Conservation (phyloP, 345 rosid genomes). For the Passiflora organensis region DNA sequence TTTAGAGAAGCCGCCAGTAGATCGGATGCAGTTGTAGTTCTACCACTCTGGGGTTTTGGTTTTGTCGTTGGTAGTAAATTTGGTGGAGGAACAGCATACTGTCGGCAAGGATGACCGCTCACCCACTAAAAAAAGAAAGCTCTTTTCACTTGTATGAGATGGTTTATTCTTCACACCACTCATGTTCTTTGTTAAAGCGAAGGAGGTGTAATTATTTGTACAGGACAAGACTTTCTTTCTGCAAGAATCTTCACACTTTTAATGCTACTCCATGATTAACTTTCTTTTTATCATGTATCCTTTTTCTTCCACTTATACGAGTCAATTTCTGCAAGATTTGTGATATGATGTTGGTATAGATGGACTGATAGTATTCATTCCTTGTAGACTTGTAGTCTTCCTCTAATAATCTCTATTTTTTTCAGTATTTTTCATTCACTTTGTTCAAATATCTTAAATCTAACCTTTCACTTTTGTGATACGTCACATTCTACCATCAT, state of each 20-base stretch:
- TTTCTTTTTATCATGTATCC: conserved; percentile 12
- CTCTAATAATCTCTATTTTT: neutral
- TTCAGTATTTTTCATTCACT: conserved; percentile 3
- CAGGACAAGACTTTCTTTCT: conserved; percentile 25
- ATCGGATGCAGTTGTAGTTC: conserved; percentile 7
- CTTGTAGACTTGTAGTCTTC: conserved; percentile 20
- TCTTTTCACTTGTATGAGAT: conserved; percentile 28
- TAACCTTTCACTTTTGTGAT: neutral
- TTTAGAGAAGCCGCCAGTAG: conserved; percentile 7
- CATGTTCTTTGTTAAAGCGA: conserved; percentile 19
- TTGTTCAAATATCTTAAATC: neutral
- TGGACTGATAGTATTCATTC: conserved; percentile 13
- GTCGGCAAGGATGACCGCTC: conserved; percentile 40
- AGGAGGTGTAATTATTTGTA: conserved; percentile 28
- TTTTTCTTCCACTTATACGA: conserved; percentile 19
- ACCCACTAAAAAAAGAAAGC: conserved; percentile 35
- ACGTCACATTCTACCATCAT: conserved; percentile 4
- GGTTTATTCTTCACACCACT: conserved; percentile 22
- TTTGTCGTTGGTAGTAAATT: conserved; percentile 21
- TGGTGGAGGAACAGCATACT: conserved; percentile 19
- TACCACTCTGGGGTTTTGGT: conserved; percentile 1
- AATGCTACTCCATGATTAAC: conserved; percentile 26
- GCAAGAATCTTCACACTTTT: conserved; percentile 44
- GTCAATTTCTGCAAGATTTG: conserved; percentile 5
- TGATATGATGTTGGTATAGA: conserved; percentile 22